Base-by-base conservation (phyloP, 495 filamentous ascomycete genomes). In the Aspergillus steynii region DNA sequence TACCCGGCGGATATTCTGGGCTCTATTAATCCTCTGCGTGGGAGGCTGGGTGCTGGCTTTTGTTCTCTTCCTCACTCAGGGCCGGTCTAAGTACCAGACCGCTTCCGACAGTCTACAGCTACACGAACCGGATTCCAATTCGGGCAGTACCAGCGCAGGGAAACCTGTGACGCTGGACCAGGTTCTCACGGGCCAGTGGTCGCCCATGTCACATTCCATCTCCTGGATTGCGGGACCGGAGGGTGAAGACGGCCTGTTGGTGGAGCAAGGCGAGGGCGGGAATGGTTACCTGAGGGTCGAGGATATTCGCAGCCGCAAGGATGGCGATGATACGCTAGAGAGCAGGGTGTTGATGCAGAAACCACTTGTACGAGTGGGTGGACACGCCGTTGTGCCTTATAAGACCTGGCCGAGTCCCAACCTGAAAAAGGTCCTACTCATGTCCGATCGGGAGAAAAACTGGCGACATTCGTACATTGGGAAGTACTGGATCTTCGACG, bases 401-500 rank as follows among this genome's bases (percentile, higher is more conserved):
- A 75, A 81, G 60, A 83, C 86, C 6, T 91, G 84, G 83, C 93
- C 93, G 3, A 97, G 92, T 67, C 83, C 86, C 31, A 85, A 98
- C 70, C 74, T 96, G 63, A 89, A 89, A 71, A 93, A 88, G 61
- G 92, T 99, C 2, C 77, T 99, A 59, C 74, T 97, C 32, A 79
- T 86, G 45, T 93, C 92, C 4, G 79, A 92, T 46, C 65, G 78
- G 3, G 70, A 80, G 71, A 82, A 83, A 59, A 93, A 96, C 65
- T 99, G 92, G 92, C 83, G 95, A 64, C 88, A 97, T 73, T 97
- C 93, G 0, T 93, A 82, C 63, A 90, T 83, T 52, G 94, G 87
- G 0, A 77, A 82, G 14, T 99, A 96, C 73, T 99, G 91, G 91
- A 88, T 99, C 54, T 93, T 97, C 61, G 91, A 99, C 71, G 94